Base-by-base conservation (phyloP, 257 asterid species). In the Plectranthus barbatus region DNA sequence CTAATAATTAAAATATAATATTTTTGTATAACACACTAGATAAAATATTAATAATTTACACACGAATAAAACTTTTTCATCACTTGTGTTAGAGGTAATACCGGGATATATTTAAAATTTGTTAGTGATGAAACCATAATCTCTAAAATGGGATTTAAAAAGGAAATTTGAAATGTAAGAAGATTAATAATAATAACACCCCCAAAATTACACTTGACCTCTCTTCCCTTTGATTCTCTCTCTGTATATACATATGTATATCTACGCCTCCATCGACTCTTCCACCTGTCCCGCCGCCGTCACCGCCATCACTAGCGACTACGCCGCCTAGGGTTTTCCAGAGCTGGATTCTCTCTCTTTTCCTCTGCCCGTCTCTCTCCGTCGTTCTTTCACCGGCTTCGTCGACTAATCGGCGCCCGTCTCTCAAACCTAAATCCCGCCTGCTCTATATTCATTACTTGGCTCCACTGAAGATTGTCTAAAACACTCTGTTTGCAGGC, bases 321-420 rank as follows among this genome's bases (percentile, higher is more conserved):
- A 33, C 68, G 64, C 45, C 47, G 60, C 26, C 49, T 66, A 72
- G 68, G 71, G 63, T 71, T 68, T 72, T 60, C 50, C 17, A 59
- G 84, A 84, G 84, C 91, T 87, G 88, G 86, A 87, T 82, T 87
- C 71, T 46, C 74, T 73, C 31, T 72, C 48, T 53, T 45, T 44
- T 1, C 72, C 57, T 49, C 65, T 70, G 24, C 71, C 81, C 37
- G 56, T 76, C 74, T 73, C 80, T 70, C 71, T 60, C 45, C 72
- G 83, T 73, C 77, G 83, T 66, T 84, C 76, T 66, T 81, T 78
- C 77, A 81, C 77, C 62, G 86, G 89, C 64, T 86, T 86, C 63
- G 82, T 84, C 72, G 91, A 89, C 80, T 84, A 76, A 79, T 69
- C 72, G 47, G 61, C 40, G n/a, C 45, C 66, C 68, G 26, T 71